A percentile compares a stretch with the other conserved stretches of the same genome.
phyloP scores from a whole-genome alignment of 1,139 yeast species.

The Kodamaea alishanica region DNA sequence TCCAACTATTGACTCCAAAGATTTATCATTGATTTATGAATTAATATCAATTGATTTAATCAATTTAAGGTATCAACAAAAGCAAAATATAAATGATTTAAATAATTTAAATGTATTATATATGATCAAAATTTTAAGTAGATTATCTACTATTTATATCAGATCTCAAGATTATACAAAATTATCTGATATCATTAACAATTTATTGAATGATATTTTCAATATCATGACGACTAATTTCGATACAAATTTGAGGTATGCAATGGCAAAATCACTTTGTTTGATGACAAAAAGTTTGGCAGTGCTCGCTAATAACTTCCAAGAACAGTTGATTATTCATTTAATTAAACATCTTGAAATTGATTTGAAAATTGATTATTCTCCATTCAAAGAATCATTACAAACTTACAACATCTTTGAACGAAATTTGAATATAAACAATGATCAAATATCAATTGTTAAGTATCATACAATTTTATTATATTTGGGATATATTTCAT shows the following conservation, averaged over 20 bases:
- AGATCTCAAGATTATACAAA: constrained; percentile 13
- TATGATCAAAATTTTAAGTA: constrained; percentile 33
- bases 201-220: constrained; percentile 29
- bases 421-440: constrained; percentile 16
- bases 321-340: constrained; percentile 28
- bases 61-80: constrained; percentile 8
- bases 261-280: constrained; percentile 37
- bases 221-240: constrained; percentile 21
- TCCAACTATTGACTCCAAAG: neutral
- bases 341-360: constrained; percentile 26
- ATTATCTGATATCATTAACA: constrained; percentile 27
- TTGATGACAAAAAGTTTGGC: constrained; percentile 19
- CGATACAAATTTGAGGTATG: constrained; percentile 34
- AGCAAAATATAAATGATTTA: constrained; percentile 7
- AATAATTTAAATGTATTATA: constrained; percentile 27
- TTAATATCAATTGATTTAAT: constrained; percentile 14
- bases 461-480: constrained; percentile 36
- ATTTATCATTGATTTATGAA: constrained; percentile 15
- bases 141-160: constrained; percentile 23
- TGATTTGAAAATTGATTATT: constrained; percentile 3
- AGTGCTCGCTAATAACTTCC: constrained; percentile 30
- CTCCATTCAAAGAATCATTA: constrained; percentile 2
- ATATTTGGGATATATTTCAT: constrained; percentile 33
- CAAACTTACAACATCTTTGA: constrained; percentile 4
- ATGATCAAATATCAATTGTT: constrained; percentile 23